Evolutionary conservation across 2,329 filamentous ascomycete genomes (phyloP), one percentile per base, ranked within the genome.

Genomic region (Onygenales sp.): DNA sequence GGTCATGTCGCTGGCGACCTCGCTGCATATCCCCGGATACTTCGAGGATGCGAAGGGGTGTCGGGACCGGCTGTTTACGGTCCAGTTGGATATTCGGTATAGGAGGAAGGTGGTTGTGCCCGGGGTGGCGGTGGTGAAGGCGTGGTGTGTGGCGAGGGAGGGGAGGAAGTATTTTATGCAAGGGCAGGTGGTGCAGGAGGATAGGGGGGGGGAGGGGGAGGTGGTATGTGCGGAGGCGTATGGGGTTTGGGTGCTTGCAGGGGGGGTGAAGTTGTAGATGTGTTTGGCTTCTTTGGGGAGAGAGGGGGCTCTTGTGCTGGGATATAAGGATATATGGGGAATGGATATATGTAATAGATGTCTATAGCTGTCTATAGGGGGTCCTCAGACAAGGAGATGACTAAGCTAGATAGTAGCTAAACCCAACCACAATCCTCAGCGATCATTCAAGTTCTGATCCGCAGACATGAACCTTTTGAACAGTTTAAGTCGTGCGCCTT

Each of bases 161-260:
- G 70, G 67, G 7, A 65, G 64, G 57, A 74, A 74, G 62, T 66
- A 65, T 53, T 74, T 70, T 70, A 65, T 71, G 10, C 57, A 66
- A 37, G 70, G 69, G 6, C 67, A 71, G 57, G 61, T 66, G 10
- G 45, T 73, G 17, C 71, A 73, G 59, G 65, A 68, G 36, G 54
- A 52, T 8, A 61, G 66, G 17, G 63, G 61, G 8, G 57, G 62
- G 32, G 39, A 53, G n/a, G 52, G 48, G 37, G 46, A 43, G 39
- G 52, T 62, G 2, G 62, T 73, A 7, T 68, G 67, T 56, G 64
- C 68, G 2, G 68, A 70, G 58, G 70, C 69, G 1, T 67, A 72
- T 56, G 71, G 67, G 3, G 68, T 74, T 56, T 74, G 71, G 67
- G 54, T 74, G 52, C 57, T 66, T 49, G 63, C 59, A 9, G 61